A percentile compares a stretch with the other conserved stretches of the same genome.
phyloP scores from a whole-genome alignment of 2,329 filamentous ascomycete species.

The Colletotrichum tabaci region DNA sequence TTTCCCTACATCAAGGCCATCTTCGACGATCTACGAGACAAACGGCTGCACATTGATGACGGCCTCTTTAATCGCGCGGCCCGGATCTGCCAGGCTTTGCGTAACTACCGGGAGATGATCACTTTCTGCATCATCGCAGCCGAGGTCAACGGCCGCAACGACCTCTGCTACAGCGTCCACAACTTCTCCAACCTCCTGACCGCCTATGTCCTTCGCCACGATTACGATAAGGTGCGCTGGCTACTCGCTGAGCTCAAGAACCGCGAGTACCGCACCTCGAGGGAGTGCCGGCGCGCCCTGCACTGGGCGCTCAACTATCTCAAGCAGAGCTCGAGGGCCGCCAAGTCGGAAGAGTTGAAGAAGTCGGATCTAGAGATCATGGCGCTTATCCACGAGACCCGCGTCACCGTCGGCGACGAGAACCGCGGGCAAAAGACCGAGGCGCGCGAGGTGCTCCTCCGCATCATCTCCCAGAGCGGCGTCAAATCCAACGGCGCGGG shows the following conservation, averaged over 20 bases:
- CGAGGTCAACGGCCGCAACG: slow-evolving; percentile 53
- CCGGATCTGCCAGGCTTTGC: slow-evolving; percentile 48
- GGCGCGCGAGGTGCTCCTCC: slow-evolving; percentile 15
- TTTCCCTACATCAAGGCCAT: slow-evolving; percentile 33
- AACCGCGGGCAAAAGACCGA: slow-evolving; percentile 18
- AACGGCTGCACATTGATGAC: slow-evolving; percentile 52
- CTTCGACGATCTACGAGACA: slow-evolving; percentile 48
- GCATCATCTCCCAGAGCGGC: slow-evolving; percentile 3
- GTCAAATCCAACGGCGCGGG: background rate
- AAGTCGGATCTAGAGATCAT: slow-evolving; percentile 37
- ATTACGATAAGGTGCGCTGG: slow-evolving; percentile 50
- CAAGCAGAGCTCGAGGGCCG: slow-evolving; percentile 15
- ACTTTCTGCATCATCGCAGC: slow-evolving; percentile 55
- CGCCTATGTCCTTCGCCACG: slow-evolving; percentile 49
- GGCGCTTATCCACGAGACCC: slow-evolving; percentile 21
- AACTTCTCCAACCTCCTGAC: slow-evolving; percentile 57
- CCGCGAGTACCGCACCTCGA: slow-evolving; percentile 33
- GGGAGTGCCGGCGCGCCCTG: slow-evolving; percentile 29
- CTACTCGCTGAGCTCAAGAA: slow-evolving; percentile 46
- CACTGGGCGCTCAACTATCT: slow-evolving; percentile 38
- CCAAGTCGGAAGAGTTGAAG: slow-evolving; percentile 35
- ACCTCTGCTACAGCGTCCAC: slow-evolving; percentile 54
- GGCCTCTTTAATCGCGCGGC: slow-evolving; percentile 55
- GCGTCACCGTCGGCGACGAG: slow-evolving; percentile 18
- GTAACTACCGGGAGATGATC: slow-evolving; percentile 50